Percentiles rank a stretch among this genome's conserved stretches.
phyloP scores from a whole-genome alignment of 2,329 filamentous ascomycete species.

The Magnaporthiopsis poae region DNA sequence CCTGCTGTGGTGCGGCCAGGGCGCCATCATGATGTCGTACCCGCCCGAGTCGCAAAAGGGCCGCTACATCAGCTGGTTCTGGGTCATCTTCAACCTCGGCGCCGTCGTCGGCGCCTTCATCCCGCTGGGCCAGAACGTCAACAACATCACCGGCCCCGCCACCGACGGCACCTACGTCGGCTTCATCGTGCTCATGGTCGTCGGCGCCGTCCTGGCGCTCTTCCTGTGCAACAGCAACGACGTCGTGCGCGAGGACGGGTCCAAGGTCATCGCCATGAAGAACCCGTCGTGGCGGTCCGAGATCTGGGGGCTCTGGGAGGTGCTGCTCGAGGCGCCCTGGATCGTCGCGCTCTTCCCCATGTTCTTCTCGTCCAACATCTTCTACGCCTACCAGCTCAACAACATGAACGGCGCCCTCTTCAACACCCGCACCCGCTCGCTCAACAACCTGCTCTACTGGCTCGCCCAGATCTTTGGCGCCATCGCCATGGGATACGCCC shows the following conservation, averaged over 20 bases:
- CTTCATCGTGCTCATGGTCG: slow-evolving; percentile 18
- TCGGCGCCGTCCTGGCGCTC: slow-evolving; percentile 42
- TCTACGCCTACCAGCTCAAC: slow-evolving; percentile 68
- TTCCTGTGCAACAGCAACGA: slow-evolving; percentile 60
- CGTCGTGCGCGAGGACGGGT: slow-evolving; percentile 67
- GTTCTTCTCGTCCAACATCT: slow-evolving; percentile 73
- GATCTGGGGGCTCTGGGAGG: slow-evolving; percentile 64
- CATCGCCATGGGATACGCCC: slow-evolving; percentile 58
- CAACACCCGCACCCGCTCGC: slow-evolving; percentile 60
- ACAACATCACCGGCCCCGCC: slow-evolving; percentile 13
- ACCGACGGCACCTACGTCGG: slow-evolving; percentile 18
- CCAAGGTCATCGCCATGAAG: slow-evolving; percentile 77
- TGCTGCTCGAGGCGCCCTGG: slow-evolving; percentile 59
- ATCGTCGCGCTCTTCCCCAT: slow-evolving; percentile 70
- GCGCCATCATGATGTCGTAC: slow-evolving; percentile 84
- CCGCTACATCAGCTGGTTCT: slow-evolving; percentile 81
- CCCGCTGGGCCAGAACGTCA: slow-evolving; percentile 57
- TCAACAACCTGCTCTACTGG: slow-evolving; percentile 76
- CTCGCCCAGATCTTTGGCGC: slow-evolving; percentile 69
- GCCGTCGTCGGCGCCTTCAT: slow-evolving; percentile 76
- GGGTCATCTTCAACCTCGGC: slow-evolving; percentile 90
- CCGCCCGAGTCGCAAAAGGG: slow-evolving; percentile 74
- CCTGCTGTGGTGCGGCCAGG: slow-evolving; percentile 73
- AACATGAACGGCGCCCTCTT: slow-evolving; percentile 61
- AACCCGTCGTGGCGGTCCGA: slow-evolving; percentile 80